Evolutionary conservation across 2,329 filamentous ascomycete species (phyloP).

Genomic region (Hymenoscyphus occultus): DNA sequence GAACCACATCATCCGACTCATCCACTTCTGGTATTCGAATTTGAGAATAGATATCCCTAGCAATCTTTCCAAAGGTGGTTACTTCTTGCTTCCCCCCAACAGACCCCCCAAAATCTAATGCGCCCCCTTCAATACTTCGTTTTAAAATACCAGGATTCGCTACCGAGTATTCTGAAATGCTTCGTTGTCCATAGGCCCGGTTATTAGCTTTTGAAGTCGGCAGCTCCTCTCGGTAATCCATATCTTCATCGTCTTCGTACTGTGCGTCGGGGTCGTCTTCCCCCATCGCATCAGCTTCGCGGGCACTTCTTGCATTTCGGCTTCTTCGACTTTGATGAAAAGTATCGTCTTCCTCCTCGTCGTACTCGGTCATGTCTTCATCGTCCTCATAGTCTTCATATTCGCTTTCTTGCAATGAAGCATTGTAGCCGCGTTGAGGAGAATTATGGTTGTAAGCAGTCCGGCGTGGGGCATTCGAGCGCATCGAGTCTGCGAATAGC

Average conservation of each 20-base stretch:
- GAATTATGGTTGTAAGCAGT: constrained; percentile 50
- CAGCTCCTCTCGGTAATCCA: constrained; percentile 29
- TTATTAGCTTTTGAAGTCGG: constrained; percentile 32
- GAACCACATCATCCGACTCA: constrained; percentile 69
- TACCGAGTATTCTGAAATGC: constrained; percentile 47
- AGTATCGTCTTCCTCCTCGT: constrained; percentile 40
- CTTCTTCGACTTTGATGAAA: constrained; percentile 39
- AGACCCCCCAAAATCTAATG: constrained; percentile 20
- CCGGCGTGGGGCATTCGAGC: constrained; percentile 37
- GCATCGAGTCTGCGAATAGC: constrained; percentile 21
- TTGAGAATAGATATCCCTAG: constrained; percentile 64
- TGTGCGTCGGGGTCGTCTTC: constrained; percentile 40
- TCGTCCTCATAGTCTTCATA: constrained; percentile 43
- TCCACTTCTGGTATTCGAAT: constrained; percentile 57
- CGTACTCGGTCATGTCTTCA: constrained; percentile 36
- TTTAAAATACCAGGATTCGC: constrained; percentile 18
- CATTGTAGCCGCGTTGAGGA: constrained; percentile 22
- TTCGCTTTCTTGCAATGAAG: constrained; percentile 38
- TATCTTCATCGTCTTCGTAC: constrained; percentile 39
- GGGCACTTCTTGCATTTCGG: constrained; percentile 34
- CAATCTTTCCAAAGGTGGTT: constrained; percentile 59
- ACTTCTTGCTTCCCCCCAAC: constrained; percentile 18
- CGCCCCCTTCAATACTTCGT: constrained; percentile 20
- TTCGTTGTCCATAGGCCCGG: constrained; percentile 36
- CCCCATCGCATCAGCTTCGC: constrained; percentile 39